phyloP scores from a whole-genome alignment of 495 filamentous ascomycete species.

The Aspergillus homomorphus region DNA sequence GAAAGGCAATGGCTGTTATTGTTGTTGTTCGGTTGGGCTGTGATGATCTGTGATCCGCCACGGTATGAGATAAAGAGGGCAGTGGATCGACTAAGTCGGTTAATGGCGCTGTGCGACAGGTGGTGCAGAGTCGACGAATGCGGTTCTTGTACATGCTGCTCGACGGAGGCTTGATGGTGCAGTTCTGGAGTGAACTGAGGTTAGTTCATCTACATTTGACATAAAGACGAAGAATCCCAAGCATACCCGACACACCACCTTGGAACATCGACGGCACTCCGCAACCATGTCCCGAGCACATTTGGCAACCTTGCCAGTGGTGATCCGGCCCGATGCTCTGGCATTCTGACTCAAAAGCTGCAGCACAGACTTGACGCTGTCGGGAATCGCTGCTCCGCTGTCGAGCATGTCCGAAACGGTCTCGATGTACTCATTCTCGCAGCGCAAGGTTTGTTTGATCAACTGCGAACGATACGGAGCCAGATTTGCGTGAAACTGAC shows the following conservation, averaged over 20 bases:
- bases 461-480: constrained; percentile 72
- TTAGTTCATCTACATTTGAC: not conserved
- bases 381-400: constrained; percentile 30
- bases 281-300: constrained; percentile 85
- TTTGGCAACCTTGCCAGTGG: constrained; percentile 62
- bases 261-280: constrained; percentile 74
- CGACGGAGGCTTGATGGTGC: constrained; percentile 72
- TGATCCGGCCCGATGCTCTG: constrained; percentile 39
- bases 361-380: constrained; percentile 38
- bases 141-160: constrained; percentile 59
- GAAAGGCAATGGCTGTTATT: constrained; percentile 40
- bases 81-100: constrained; percentile 22
- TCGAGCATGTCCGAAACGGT: constrained; percentile 40
- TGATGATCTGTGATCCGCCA: not conserved
- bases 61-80: constrained; percentile 1
- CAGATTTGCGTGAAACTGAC: constrained; percentile 70
- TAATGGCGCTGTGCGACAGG: constrained; percentile 67
- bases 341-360: constrained; percentile 32
- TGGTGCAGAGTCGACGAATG: constrained; percentile 72
- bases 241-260: constrained; percentile 71
- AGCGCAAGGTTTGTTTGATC: constrained; percentile 69
- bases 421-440: constrained; percentile 62
- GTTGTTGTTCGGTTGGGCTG: constrained; percentile 3
- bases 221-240: not conserved
- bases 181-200: constrained; percentile 58